phyloP scores from a whole-genome alignment of 2,329 filamentous ascomycete genomes.

The Periglandula ipomoeae region DNA sequence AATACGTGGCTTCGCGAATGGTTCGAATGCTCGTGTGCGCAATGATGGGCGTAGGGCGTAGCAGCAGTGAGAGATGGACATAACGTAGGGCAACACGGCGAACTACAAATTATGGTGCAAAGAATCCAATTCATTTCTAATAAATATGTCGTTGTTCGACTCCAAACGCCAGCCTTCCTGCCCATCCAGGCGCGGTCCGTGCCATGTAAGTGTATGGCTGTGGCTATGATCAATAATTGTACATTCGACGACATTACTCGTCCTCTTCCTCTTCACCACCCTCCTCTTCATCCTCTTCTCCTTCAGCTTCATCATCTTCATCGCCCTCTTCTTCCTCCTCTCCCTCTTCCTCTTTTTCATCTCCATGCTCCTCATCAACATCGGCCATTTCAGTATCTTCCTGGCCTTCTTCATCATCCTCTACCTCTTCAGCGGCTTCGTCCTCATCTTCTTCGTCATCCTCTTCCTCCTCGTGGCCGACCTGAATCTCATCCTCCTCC shows the following conservation, averaged over 20 bases:
- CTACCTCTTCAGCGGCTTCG: conserved; percentile 13
- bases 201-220: too few relatives aligned
- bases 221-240: too few relatives aligned
- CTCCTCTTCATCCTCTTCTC: conserved; percentile 8
- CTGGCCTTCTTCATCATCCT: conserved; percentile 17
- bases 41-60: too few relatives aligned
- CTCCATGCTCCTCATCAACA: conserved; percentile 7
- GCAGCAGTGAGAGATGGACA: too few relatives aligned
- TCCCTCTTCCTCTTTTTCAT: conserved; percentile 11
- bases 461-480: conserved; percentile 1
- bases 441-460: conserved; percentile 11
- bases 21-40: too few relatives aligned
- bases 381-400: conserved; percentile 12
- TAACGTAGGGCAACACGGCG: too few relatives aligned
- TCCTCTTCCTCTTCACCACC: conserved; percentile 14
- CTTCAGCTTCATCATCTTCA: conserved; percentile 7
- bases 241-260: not conserved
- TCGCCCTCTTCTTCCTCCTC: conserved; percentile 11
- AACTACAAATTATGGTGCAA: too few relatives aligned
- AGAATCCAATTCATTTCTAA: too few relatives aligned
- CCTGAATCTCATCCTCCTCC: conserved; percentile 3
- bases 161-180: too few relatives aligned
- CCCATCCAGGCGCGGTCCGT: too few relatives aligned
- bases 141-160: too few relatives aligned
- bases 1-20: too few relatives aligned